A percentile compares a stretch with the other conserved stretches of the same genome.
phyloP scores from a whole-genome alignment of 139 green algal genomes.

The Picochlorum sp. region DNA sequence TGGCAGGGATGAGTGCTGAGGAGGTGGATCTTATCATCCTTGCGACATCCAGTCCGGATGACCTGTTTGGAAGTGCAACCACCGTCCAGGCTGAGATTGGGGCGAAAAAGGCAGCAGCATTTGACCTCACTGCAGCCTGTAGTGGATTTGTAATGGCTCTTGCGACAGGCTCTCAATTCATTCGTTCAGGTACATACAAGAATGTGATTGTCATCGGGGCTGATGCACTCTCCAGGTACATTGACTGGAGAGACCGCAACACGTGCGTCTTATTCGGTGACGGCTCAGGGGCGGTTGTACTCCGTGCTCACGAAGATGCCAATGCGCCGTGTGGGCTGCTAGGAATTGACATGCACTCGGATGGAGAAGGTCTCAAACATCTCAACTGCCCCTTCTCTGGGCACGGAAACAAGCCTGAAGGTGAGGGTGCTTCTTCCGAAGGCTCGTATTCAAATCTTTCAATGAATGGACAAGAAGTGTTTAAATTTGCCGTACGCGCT shows the following conservation, averaged over 20 bases:
- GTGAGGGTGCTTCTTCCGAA: neutral
- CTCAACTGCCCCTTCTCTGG: slow-evolving; percentile 51
- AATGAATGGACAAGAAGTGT: slow-evolving; percentile 97
- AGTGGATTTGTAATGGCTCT: slow-evolving; percentile 92
- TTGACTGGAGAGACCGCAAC: slow-evolving; percentile 87
- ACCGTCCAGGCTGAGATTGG: slow-evolving; percentile 72
- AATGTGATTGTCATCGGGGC: slow-evolving; percentile 89
- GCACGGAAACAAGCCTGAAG: slow-evolving; percentile 12
- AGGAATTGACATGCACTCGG: slow-evolving; percentile 74
- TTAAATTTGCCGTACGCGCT: slow-evolving; percentile 92
- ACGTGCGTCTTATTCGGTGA: slow-evolving; percentile 99
- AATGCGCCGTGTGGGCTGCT: slow-evolving; percentile 56
- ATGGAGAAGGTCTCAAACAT: slow-evolving; percentile 73
- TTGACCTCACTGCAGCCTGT: slow-evolving; percentile 96
- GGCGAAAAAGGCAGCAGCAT: slow-evolving; percentile 73
- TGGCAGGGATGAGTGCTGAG: slow-evolving; percentile 63
- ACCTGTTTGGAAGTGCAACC: slow-evolving; percentile 88
- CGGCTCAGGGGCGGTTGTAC: slow-evolving; percentile 80
- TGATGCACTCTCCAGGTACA: slow-evolving; percentile 82
- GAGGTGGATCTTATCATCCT: slow-evolving; percentile 92
- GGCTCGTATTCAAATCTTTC: slow-evolving; percentile 67
- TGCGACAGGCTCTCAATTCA: slow-evolving; percentile 78
- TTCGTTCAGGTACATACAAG: slow-evolving; percentile 63
- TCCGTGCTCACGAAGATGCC: slow-evolving; percentile 43
- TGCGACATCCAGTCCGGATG: slow-evolving; percentile 88